Evolutionary conservation across 257 asterid genomes (phyloP).

Genomic region (Ballota nigra): DNA sequence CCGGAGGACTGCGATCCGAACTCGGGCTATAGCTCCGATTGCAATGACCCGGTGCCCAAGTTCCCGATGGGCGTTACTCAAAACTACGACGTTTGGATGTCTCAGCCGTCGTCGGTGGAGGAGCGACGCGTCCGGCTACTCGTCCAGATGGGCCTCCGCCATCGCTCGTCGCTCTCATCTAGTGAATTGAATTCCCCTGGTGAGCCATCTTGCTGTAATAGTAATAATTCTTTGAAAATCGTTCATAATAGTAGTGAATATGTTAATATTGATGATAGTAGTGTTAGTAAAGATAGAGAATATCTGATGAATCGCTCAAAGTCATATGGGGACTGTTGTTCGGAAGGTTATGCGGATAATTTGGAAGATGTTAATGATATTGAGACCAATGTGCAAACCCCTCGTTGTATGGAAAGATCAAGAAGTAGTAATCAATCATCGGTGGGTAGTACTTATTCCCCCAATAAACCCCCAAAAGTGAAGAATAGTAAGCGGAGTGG

Average conservation of each 20-base stretch:
- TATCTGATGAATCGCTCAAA: conserved; percentile 52
- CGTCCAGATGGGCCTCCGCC: conserved; percentile 77
- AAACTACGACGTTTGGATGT: conserved; percentile 88
- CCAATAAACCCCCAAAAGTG: conserved; percentile 45
- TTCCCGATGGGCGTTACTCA: conserved; percentile 52
- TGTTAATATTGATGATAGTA: conserved; percentile 14
- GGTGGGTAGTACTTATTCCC: conserved; percentile 30
- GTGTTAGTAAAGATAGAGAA: conserved; percentile 30
- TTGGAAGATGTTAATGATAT: conserved; percentile 25
- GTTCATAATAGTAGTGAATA: conserved; percentile 15
- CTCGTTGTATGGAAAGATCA: conserved; percentile 26
- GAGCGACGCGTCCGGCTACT: conserved; percentile 83
- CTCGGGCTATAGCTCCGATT: conserved; percentile 10
- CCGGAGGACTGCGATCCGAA: conserved; percentile 41
- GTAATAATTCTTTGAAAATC: conserved; percentile 5
- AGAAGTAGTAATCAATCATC: conserved; percentile 34
- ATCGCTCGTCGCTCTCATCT: conserved; percentile 45
- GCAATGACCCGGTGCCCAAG: conserved; percentile 38
- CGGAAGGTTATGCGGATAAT: conserved; percentile 14
- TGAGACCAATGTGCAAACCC: conserved; percentile 13
- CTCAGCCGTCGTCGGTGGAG: conserved; percentile 81
- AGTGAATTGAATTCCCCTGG: conserved; percentile 2
- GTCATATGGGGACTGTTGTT: conserved; percentile 52
- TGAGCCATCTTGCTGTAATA: conserved; percentile 3
- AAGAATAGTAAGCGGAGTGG: conserved; percentile 27